Conservation (phyloP, 2,329 filamentous ascomycete species). For the Fusarium nanum region DNA sequence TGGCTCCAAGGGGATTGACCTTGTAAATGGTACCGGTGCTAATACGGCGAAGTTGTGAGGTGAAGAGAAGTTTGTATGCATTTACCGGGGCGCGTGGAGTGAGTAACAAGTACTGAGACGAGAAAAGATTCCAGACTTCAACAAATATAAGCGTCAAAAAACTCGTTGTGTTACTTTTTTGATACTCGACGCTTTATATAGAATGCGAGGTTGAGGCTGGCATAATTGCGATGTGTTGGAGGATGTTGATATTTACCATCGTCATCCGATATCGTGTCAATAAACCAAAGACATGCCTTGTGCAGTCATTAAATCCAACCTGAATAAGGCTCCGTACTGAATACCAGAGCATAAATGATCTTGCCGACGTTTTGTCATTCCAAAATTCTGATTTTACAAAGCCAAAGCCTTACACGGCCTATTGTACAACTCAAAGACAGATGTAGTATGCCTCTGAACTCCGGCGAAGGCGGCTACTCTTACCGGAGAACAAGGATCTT, state of each 20-base stretch:
- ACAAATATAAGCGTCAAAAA: background rate
- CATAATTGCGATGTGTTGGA: background rate
- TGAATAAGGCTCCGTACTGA: background rate
- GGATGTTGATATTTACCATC: too few relatives aligned
- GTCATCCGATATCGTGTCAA: background rate
- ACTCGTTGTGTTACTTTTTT: background rate
- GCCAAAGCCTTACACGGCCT: conserved; percentile 37
- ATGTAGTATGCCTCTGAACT: conserved; percentile 21
- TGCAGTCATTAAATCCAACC: background rate
- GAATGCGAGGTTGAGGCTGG: background rate
- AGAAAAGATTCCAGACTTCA: background rate
- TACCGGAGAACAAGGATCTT: background rate
- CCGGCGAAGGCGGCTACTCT: conserved; percentile 24
- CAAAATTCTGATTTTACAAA: conserved; percentile 38
- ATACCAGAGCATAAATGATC: background rate
- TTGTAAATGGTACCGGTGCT: background rate
- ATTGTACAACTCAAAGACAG: conserved; percentile 44
- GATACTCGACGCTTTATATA: background rate
- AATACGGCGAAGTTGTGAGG: conserved; percentile 7
- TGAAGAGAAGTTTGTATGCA: conserved; percentile 39
- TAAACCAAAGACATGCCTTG: background rate
- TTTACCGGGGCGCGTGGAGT: conserved; percentile 34
- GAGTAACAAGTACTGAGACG: background rate
- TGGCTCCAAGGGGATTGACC: background rate
- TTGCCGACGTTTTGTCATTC: conserved; percentile 14